A percentile compares a stretch with the other conserved stretches of the same genome.
Conservation (phyloP, 2,329 filamentous ascomycete species). For the Botrytis fragariae region DNA sequence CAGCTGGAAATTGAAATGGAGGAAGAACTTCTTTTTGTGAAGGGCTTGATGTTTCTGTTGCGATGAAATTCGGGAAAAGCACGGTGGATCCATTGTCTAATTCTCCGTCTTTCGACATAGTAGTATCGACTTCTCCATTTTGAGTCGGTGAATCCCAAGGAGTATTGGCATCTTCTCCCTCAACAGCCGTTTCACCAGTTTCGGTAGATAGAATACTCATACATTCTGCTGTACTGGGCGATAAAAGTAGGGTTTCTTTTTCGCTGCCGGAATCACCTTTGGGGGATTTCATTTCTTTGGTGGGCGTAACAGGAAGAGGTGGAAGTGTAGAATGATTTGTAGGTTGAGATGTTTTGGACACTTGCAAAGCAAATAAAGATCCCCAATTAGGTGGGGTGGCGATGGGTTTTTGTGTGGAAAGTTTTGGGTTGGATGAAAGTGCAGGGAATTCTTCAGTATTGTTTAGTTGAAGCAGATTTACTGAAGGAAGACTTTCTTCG, state of each 20-base stretch:
- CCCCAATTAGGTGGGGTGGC: background rate
- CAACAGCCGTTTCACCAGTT: background rate
- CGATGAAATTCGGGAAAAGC: background rate
- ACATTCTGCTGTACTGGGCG: background rate
- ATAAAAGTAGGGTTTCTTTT: background rate
- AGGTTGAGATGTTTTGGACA: background rate
- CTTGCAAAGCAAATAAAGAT: conserved; percentile 9
- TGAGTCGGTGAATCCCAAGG: conserved; percentile 11
- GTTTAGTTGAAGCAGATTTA: background rate
- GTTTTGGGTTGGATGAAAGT: background rate
- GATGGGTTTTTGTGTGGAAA: background rate
- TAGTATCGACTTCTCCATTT: background rate
- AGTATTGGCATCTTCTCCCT: background rate
- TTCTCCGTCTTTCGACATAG: background rate
- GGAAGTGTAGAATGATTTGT: background rate
- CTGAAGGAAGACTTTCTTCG: background rate
- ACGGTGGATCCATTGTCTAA: background rate
- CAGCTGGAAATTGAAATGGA: background rate
- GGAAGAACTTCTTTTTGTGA: background rate
- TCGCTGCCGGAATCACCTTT: background rate
- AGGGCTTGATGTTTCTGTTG: background rate
- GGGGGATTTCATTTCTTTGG: background rate
- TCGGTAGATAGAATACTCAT: conserved; percentile 13
- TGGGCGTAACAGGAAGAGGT: background rate
- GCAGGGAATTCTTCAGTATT: conserved; percentile 7